Percentiles rank a stretch among this genome's conserved stretches.
Conservation (phyloP, 2,329 filamentous ascomycete genomes). For the Colletotrichum higginsianum region DNA sequence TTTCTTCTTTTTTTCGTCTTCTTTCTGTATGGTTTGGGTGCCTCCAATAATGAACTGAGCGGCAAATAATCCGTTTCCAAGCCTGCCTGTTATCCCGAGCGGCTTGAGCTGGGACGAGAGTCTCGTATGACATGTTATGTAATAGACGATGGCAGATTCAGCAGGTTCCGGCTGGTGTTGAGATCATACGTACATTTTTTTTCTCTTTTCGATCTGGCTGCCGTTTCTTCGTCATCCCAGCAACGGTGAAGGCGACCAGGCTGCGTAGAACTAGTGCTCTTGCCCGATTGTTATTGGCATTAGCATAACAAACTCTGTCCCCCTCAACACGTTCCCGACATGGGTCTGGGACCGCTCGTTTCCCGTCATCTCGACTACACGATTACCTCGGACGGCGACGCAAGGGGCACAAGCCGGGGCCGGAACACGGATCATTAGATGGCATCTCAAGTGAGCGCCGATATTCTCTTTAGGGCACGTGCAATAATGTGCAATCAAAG, state of each 20-base stretch:
- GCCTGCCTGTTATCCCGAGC: constrained; percentile 1
- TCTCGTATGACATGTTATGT: constrained; percentile 23
- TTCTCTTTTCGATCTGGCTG: background rate
- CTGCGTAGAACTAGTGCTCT: background rate
- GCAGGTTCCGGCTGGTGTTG: too few relatives aligned
- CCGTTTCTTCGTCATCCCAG: background rate
- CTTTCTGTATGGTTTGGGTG: constrained; percentile 2
- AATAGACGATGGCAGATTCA: constrained; percentile 12
- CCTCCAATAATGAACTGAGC: constrained; percentile 29
- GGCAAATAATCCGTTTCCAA: constrained; percentile 17
- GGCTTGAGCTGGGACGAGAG: constrained; percentile 14
- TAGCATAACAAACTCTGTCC: background rate
- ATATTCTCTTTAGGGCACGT: too few relatives aligned
- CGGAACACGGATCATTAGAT: background rate
- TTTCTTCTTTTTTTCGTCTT: background rate
- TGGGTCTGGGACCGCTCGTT: background rate
- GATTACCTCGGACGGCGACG: background rate
- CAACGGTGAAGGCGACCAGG: background rate
- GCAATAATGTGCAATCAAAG: too few relatives aligned
- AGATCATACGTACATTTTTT: too few relatives aligned
- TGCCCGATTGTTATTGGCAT: background rate
- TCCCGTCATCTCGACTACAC: background rate
- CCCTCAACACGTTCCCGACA: background rate
- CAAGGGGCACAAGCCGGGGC: too few relatives aligned
- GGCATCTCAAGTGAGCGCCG: background rate